Evolutionary conservation across 176 grass and related monocot genomes (phyloP).

Genomic region (Ensete ventricosum): DNA sequence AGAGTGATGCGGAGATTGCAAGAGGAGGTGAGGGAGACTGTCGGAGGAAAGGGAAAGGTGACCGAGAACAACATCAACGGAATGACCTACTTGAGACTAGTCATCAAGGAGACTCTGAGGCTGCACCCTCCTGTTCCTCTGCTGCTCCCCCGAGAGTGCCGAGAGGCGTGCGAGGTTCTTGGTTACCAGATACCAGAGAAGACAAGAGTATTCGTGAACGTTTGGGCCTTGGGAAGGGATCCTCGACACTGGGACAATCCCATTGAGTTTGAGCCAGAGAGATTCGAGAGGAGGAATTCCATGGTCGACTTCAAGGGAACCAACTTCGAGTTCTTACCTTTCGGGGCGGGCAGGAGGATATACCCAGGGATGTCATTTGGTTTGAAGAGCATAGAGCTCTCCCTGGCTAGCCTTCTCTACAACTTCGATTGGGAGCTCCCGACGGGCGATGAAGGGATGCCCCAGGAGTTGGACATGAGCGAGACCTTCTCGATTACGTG

Average conservation of each 20-base stretch:
- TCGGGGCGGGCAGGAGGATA: no score
- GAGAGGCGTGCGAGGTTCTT: not conserved
- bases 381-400: no score
- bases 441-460: not conserved
- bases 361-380: no score
- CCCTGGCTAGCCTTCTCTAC: no score
- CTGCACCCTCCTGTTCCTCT: not conserved
- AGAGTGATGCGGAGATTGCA: no score
- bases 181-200: not conserved
- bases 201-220: not conserved
- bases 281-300: no score
- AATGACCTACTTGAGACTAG: not conserved
- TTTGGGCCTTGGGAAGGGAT: not conserved
- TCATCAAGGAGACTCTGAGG: not conserved
- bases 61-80: not conserved
- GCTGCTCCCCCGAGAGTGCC: not conserved
- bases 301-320: no score
- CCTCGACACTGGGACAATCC: no score
- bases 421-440: slow-evolving; percentile 27
- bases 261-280: no score
- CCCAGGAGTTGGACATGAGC: not conserved
- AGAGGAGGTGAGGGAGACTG: no score
- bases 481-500: not conserved
- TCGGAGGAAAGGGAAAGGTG: not conserved
- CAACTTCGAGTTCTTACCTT: no score